Evolutionary conservation across 345 rosid species (phyloP).

Genomic region (Raphanus sativus): DNA sequence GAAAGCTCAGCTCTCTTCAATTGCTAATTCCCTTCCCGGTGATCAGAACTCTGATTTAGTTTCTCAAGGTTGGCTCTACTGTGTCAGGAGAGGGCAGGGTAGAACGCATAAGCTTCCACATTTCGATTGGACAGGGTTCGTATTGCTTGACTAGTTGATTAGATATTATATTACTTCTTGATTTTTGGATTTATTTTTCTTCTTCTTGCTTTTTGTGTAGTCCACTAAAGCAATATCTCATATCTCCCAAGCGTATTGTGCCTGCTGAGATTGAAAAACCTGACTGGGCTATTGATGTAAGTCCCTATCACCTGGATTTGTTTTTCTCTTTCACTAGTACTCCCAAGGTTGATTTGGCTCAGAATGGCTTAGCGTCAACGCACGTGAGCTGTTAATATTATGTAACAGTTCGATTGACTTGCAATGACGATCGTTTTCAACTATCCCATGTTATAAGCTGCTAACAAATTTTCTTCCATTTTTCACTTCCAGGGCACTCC

Average conservation of each 20-base stretch:
- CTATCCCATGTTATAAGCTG: not conserved
- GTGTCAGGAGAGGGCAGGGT: constrained; percentile 69
- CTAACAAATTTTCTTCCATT: not conserved
- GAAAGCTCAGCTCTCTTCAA: constrained; percentile 62
- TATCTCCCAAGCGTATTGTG: constrained; percentile 58
- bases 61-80: constrained; percentile 75
- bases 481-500: constrained; percentile 66
- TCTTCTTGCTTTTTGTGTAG: constrained; percentile 43
- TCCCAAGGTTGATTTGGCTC: not conserved
- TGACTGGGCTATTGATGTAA: constrained; percentile 94
- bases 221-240: constrained; percentile 74
- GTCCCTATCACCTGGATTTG: constrained; percentile 20
- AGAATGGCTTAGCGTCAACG: not conserved
- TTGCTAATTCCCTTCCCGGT: constrained; percentile 44
- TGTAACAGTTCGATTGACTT: not conserved
- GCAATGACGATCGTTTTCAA: not conserved
- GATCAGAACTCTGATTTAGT: constrained; percentile 44
- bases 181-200: constrained; percentile 1
- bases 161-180: not conserved
- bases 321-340: constrained; percentile 13
- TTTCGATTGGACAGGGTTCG: constrained; percentile 95
- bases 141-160: not conserved
- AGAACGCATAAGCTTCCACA: constrained; percentile 68
- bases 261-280: constrained; percentile 72
- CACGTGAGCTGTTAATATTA: constrained; percentile 1